These are phyloP conservation scores for Nannochloropsis gaditana DNA, from an alignment of 108 stramenopile genomes.

Conservation along the genomic window DNA sequence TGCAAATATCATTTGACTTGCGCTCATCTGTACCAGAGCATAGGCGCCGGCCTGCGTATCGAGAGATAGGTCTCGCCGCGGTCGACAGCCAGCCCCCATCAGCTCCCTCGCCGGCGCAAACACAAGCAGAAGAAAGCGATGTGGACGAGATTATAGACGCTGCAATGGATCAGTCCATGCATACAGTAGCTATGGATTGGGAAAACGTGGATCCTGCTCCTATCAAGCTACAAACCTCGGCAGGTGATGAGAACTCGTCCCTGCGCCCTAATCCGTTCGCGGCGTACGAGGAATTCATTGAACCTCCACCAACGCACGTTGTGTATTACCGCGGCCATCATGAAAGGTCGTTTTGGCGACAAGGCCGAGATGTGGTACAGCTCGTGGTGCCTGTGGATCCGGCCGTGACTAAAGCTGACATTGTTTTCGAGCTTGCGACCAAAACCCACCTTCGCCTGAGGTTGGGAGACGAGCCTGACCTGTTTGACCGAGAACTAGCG, in stretches of 20 bases:
- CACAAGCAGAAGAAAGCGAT: not conserved
- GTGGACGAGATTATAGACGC: not conserved
- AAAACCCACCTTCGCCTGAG: not conserved
- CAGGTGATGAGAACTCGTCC: not conserved
- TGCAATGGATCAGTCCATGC: not conserved
- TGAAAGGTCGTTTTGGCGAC: not conserved
- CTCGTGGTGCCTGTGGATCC: not conserved
- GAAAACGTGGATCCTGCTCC: not conserved
- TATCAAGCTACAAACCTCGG: not conserved
- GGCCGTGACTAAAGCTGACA: not conserved
- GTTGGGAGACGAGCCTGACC: not conserved
- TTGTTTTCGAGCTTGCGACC: not conserved
- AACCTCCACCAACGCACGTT: not conserved
- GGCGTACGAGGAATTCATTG: not conserved
- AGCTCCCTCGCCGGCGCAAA: not conserved
- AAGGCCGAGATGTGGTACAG: conserved; percentile 14
- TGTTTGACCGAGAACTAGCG: not conserved
- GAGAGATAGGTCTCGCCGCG: not conserved
- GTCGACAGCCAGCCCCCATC: not conserved
- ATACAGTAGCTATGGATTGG: not conserved
- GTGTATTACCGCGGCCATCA: not conserved
- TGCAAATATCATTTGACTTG: not conserved
- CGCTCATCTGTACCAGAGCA: not conserved
- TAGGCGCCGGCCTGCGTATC: not conserved
- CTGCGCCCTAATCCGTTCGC: not conserved